phyloP scores from a whole-genome alignment of 495 filamentous ascomycete species.

The Podospora sp. region DNA sequence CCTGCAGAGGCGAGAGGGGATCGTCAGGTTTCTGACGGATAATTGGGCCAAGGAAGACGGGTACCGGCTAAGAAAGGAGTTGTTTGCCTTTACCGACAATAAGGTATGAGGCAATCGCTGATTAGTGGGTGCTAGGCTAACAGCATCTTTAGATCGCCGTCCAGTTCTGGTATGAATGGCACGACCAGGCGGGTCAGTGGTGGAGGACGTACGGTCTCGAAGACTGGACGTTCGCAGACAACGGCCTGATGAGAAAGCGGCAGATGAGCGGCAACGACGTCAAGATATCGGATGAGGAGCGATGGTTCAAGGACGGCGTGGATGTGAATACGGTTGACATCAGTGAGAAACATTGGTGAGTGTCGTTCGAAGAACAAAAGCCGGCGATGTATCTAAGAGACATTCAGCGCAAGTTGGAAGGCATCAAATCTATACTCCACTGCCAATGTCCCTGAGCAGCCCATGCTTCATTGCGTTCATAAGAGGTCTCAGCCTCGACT shows the following conservation, averaged over 20 bases:
- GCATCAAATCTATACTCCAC: too few relatives aligned
- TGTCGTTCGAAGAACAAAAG: too few relatives aligned
- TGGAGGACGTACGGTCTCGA: conserved; percentile 89
- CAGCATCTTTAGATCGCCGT: conserved; percentile 66
- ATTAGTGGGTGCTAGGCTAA: not conserved
- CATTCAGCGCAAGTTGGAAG: too few relatives aligned
- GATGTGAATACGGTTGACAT: conserved; percentile 77
- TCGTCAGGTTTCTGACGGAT: conserved; percentile 69
- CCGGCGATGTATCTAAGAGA: too few relatives aligned
- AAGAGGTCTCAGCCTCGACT: too few relatives aligned
- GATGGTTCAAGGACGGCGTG: conserved; percentile 71
- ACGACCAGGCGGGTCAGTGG: conserved; percentile 75
- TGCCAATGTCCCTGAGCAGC: too few relatives aligned
- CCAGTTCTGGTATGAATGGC: conserved; percentile 93
- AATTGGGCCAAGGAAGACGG: conserved; percentile 78
- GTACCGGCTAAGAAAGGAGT: conserved; percentile 82
- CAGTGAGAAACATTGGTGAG: conserved; percentile 72
- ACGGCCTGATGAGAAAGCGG: conserved; percentile 82
- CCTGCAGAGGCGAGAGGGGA: conserved; percentile 66
- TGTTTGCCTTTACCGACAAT: conserved; percentile 75
- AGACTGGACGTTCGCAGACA: conserved; percentile 85
- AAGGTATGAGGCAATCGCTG: conserved; percentile 39
- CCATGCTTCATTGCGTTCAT: too few relatives aligned
- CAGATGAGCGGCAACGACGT: conserved; percentile 94
- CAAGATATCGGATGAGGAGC: conserved; percentile 61